A percentile compares a stretch with the other conserved stretches of the same genome.
These are phyloP conservation scores for Eucalyptus curtisii DNA, from an alignment of 345 rosid genomes.

Conservation along the genomic window DNA sequence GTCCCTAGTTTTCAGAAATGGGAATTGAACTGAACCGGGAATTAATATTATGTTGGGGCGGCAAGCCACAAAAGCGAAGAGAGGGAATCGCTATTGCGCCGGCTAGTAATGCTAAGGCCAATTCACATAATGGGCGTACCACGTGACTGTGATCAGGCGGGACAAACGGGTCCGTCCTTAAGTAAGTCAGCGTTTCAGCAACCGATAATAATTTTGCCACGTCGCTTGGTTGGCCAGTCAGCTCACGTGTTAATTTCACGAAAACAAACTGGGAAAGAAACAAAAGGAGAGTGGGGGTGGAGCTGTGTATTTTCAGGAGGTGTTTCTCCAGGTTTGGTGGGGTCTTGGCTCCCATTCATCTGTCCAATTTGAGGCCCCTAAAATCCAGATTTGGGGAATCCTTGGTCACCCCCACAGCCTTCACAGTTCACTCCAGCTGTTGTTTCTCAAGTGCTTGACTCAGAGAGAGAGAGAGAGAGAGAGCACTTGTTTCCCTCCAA, in stretches of 20 bases:
- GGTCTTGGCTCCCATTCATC: background rate
- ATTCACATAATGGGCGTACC: background rate
- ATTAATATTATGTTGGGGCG: background rate
- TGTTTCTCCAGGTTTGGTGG: background rate
- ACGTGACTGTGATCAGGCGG: accelerated
- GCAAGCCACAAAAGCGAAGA: background rate
- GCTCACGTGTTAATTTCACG: background rate
- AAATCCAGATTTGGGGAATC: background rate
- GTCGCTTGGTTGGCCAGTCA: accelerated
- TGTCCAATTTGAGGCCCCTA: background rate
- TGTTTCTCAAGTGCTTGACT: background rate
- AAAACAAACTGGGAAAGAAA: background rate
- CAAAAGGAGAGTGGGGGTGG: background rate
- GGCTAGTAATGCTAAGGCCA: background rate
- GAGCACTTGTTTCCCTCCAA: background rate
- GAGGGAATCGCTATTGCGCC: background rate
- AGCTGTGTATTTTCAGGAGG: background rate
- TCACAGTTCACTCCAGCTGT: background rate
- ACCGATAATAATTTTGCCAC: background rate
- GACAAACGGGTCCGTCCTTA: background rate
- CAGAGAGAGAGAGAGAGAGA: no score
- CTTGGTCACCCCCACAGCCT: background rate
- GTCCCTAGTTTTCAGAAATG: no score
- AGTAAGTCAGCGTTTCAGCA: background rate
- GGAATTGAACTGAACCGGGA: accelerated